These are phyloP conservation scores for Pestalotiopsis sp. DNA, from an alignment of 2,329 filamentous ascomycete species.

Conservation along the genomic window DNA sequence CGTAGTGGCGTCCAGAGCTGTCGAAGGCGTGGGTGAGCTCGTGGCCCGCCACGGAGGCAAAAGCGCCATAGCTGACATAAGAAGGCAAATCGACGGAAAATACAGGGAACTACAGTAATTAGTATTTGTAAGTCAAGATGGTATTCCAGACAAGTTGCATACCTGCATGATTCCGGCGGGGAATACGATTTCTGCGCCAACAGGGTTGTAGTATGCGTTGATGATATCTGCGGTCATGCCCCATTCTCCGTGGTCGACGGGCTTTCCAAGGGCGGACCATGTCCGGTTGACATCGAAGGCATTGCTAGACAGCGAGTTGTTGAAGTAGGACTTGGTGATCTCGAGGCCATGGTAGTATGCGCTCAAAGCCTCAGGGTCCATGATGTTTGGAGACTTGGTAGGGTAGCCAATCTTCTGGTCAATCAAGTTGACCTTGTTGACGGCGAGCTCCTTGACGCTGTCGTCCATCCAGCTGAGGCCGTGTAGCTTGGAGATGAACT, in stretches of 20 bases:
- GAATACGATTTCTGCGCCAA: conserved; percentile 67
- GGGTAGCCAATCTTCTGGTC: conserved; percentile 68
- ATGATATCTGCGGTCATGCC: conserved; percentile 61
- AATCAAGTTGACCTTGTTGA: conserved; percentile 66
- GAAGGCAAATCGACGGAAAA: conserved; percentile 58
- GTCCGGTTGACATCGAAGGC: conserved; percentile 46
- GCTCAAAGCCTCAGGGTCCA: conserved; percentile 54
- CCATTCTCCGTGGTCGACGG: conserved; percentile 62
- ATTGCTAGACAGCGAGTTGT: conserved; percentile 53
- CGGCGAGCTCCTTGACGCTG: conserved; percentile 58
- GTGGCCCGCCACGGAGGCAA: conserved; percentile 65
- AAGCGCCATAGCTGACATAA: conserved; percentile 62
- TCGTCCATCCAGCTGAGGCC: conserved; percentile 61
- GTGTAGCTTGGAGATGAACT: conserved; percentile 55
- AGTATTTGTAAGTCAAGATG: too few relatives aligned
- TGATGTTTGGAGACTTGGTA: conserved; percentile 61
- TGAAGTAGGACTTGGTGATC: conserved; percentile 56
- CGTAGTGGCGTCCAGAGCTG: conserved; percentile 64
- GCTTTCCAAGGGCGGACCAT: conserved; percentile 61
- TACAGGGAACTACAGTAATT: conserved; percentile 45
- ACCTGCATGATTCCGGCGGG: conserved; percentile 67
- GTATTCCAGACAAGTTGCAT: too few relatives aligned
- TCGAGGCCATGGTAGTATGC: conserved; percentile 56
- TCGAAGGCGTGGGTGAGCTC: conserved; percentile 71
- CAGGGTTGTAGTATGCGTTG: conserved; percentile 60